A percentile compares a stretch with the other conserved stretches of the same genome.
Evolutionary conservation across 148 eudicot species (phyloP).

Genomic region (Cornus suecica): DNA sequence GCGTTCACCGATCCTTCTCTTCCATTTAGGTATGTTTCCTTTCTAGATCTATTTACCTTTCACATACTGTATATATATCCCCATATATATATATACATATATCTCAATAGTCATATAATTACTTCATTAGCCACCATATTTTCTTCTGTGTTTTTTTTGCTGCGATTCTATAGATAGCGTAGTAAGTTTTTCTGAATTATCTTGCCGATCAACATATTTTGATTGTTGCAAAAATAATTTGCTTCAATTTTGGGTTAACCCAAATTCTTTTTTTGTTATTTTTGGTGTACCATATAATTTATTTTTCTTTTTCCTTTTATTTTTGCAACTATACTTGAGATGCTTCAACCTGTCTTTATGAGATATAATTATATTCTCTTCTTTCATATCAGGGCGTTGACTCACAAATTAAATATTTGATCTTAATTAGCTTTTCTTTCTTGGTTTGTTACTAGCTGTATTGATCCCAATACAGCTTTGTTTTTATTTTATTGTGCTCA

Average conservation of each 20-base stretch:
- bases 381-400: neutral
- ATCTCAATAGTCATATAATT: no score
- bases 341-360: neutral
- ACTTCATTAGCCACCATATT: no score
- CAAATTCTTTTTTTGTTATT: slow-evolving; percentile 1
- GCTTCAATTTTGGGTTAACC: neutral
- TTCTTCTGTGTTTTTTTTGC: neutral
- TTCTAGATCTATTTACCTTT: slow-evolving; percentile 5
- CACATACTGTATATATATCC: neutral
- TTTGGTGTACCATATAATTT: no score
- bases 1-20: slow-evolving; percentile 14
- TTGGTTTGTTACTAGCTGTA: neutral
- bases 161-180: neutral
- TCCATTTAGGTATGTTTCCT: neutral
- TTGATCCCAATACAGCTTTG: neutral
- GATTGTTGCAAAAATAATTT: no score
- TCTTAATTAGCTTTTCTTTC: neutral
- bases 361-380: neutral
- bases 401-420: neutral
- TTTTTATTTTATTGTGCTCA: neutral
- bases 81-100: neutral
- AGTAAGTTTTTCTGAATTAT: neutral
- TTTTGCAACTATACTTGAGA: neutral
- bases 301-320: neutral
- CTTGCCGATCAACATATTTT: neutral